These are phyloP conservation scores for Naematelia aurantialba DNA, from an alignment of 768 basidiomycete genomes.

Conservation along the genomic window DNA sequence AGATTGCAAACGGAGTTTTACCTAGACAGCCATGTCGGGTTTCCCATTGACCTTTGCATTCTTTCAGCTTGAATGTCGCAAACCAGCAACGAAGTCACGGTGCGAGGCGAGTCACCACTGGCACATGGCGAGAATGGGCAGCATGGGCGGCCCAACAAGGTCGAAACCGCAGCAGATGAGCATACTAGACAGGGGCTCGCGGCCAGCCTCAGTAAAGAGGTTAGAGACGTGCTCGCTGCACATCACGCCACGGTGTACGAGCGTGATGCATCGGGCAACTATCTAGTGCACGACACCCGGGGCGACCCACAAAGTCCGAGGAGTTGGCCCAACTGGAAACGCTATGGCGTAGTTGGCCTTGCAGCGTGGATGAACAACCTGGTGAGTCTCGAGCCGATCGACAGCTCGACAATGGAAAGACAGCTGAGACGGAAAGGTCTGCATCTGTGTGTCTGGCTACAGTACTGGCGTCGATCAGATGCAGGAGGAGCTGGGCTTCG, in stretches of 20 bases:
- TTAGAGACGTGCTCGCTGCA: constrained; percentile 9
- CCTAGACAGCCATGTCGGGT: too few species aligned
- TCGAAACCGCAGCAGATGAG: neutral
- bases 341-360: constrained; percentile 25
- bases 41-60: neutral
- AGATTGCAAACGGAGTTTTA: too few species aligned
- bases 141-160: neutral
- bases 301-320: constrained; percentile 25
- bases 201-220: neutral
- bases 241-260: constrained; percentile 19
- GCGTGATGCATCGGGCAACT: constrained; percentile 23
- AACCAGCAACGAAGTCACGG: neutral
- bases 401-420: neutral
- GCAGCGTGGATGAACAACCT: constrained; percentile 29
- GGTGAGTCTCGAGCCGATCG: too few species aligned
- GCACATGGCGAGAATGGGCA: neutral
- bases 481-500: constrained; percentile 28
- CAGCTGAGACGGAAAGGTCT: constrained; percentile 21
- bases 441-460: constrained; percentile 30
- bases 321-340: constrained; percentile 32
- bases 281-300: constrained; percentile 18
- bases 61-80: neutral
- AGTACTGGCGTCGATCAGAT: constrained; percentile 30
- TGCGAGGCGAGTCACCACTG: neutral
- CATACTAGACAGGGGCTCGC: neutral